These are phyloP conservation scores for Ephemerocybe angulata DNA, from an alignment of 768 basidiomycete species.

Conservation along the genomic window DNA sequence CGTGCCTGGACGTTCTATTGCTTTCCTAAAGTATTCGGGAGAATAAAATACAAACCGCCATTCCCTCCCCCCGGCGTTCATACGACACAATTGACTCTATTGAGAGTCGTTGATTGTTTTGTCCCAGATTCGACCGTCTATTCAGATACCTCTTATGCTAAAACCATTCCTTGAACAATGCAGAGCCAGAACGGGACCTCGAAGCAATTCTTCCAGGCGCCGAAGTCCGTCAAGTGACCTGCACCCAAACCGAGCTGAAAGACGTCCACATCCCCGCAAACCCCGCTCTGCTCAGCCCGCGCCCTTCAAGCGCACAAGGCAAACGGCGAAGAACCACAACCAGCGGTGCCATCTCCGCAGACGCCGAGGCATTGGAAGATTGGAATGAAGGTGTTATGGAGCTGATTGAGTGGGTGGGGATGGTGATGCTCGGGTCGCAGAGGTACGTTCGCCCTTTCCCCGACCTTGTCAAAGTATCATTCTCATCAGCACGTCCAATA, in stretches of 20 bases:
- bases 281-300: constrained; percentile 22
- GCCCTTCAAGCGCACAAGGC: constrained; percentile 14
- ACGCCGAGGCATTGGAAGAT: constrained; percentile 41
- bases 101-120: no score
- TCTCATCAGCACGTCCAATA: no score
- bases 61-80: not conserved
- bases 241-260: constrained; percentile 4
- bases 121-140: no score
- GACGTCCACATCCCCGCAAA: constrained; percentile 14
- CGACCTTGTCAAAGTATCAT: no score
- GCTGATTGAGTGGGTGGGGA: constrained; percentile 72
- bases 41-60: not conserved
- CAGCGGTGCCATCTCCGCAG: not conserved
- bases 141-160: no score
- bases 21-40: no score
- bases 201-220: not conserved
- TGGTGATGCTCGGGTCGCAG: constrained; percentile 64
- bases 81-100: no score
- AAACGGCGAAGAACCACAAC: not conserved
- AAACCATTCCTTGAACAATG: no score
- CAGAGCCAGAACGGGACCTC: not conserved
- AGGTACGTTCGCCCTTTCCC: no score
- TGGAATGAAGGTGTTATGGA: constrained; percentile 42
- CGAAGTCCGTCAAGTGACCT: not conserved
- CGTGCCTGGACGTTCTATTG: no score